phyloP scores from a whole-genome alignment of 1,139 yeast genomes.

The Lodderomyces jiufengensis region DNA sequence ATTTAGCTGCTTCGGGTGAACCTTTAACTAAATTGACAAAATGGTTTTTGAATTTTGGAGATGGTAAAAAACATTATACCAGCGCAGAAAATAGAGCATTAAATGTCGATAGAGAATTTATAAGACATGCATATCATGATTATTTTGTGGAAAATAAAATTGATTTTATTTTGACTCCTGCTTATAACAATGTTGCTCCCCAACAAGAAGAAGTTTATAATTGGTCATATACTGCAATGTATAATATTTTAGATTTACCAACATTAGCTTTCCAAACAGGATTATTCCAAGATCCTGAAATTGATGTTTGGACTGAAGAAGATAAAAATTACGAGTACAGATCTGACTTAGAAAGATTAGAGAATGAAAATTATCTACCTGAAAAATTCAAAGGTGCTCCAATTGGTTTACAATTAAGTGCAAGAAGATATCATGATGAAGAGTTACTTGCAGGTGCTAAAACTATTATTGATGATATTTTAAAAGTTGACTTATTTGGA shows the following conservation, averaged over 20 bases:
- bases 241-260: constrained; percentile 63
- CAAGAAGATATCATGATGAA: constrained; percentile 39
- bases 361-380: constrained; percentile 29
- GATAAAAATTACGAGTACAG: constrained; percentile 29
- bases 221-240: constrained; percentile 75
- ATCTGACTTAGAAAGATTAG: constrained; percentile 45
- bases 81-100: constrained; percentile 48
- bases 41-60: constrained; percentile 57
- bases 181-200: constrained; percentile 71
- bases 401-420: constrained; percentile 38
- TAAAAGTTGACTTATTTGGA: constrained; percentile 21
- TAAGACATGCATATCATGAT: constrained; percentile 53
- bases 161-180: constrained; percentile 67
- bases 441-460: constrained; percentile 42
- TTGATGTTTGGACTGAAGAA: constrained; percentile 40
- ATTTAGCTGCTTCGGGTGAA: constrained; percentile 59
- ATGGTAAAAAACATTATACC: constrained; percentile 44
- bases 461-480: constrained; percentile 27
- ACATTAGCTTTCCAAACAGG: constrained; percentile 62
- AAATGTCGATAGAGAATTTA: constrained; percentile 47
- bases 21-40: constrained; percentile 58
- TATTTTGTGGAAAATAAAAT: constrained; percentile 52
- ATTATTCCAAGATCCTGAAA: constrained; percentile 49
- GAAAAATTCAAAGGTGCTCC: constrained; percentile 37
- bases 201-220: constrained; percentile 61